Conservation (phyloP, 805 yeast species). For the Saccharomycopsis synnaedendra region DNA sequence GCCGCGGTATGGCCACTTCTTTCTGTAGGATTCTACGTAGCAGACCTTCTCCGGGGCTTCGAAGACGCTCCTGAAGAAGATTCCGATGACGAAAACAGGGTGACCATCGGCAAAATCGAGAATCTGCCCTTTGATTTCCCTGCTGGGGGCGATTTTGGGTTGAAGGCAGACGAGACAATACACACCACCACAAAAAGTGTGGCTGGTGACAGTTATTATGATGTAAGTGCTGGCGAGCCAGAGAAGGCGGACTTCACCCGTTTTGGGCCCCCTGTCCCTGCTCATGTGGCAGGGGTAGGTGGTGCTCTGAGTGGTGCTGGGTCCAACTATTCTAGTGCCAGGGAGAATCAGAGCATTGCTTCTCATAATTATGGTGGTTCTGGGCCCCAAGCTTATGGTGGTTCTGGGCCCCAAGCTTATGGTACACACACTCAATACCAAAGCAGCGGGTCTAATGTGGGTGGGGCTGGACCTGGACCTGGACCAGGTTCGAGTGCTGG, state of each 20-base stretch:
- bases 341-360: slow-evolving; percentile 1
- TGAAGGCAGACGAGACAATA: neutral
- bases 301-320: too few relatives aligned
- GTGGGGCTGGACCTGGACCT: neutral
- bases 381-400: slow-evolving; percentile 8
- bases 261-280: too few relatives aligned
- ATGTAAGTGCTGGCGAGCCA: too few relatives aligned
- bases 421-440: neutral
- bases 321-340: too few relatives aligned
- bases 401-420: slow-evolving; percentile 8
- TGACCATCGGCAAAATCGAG: slow-evolving; percentile 8
- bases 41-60: slow-evolving; percentile 17
- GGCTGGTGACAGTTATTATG: slow-evolving; percentile 5
- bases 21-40: slow-evolving; percentile 17
- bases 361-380: slow-evolving; percentile 15
- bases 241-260: too few relatives aligned
- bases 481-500: neutral
- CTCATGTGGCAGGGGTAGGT: too few relatives aligned
- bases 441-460: neutral
- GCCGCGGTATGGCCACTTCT: slow-evolving; percentile 48
- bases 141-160: neutral
- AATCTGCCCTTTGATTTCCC: slow-evolving; percentile 12
- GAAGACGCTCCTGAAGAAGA: slow-evolving; percentile 15
- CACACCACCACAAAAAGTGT: slow-evolving; percentile 1
- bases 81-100: slow-evolving; percentile 7